Evolutionary conservation across 345 rosid species (phyloP).

Genomic region (Euphorbia peplus): DNA sequence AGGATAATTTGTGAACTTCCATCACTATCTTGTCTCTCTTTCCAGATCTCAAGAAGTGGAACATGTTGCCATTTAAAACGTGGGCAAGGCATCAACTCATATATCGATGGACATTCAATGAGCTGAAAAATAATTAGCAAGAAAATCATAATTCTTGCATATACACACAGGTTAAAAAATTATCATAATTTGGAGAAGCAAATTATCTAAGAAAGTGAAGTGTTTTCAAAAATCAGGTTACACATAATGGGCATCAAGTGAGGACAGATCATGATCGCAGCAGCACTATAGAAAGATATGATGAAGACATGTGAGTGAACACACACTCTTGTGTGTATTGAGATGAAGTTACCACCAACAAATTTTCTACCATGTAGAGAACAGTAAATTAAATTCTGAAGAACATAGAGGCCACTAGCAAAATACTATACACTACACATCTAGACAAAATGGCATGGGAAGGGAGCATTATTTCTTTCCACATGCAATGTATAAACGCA

Average conservation of each 20-base stretch:
- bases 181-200: background rate
- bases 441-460: background rate
- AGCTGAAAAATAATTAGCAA: slow-evolving; percentile 46
- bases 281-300: background rate
- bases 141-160: background rate
- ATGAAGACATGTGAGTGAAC: background rate
- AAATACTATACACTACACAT: background rate
- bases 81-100: slow-evolving; percentile 79
- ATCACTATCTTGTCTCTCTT: slow-evolving; percentile 46
- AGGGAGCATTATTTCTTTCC: background rate
- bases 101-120: slow-evolving; percentile 85
- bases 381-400: background rate
- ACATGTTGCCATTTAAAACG: slow-evolving; percentile 58
- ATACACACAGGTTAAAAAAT: background rate
- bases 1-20: slow-evolving; percentile 50
- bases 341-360: background rate
- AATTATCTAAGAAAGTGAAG: background rate
- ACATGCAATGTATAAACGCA: background rate
- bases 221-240: background rate
- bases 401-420: background rate
- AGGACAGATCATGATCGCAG: background rate
- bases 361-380: background rate
- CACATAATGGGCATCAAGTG: background rate
- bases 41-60: slow-evolving; percentile 75
- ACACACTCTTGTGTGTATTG: background rate